A percentile compares a stretch with the other conserved stretches of the same genome.
phyloP scores from a whole-genome alignment of 768 basidiomycete genomes.

The Pulveroboletus sp. region DNA sequence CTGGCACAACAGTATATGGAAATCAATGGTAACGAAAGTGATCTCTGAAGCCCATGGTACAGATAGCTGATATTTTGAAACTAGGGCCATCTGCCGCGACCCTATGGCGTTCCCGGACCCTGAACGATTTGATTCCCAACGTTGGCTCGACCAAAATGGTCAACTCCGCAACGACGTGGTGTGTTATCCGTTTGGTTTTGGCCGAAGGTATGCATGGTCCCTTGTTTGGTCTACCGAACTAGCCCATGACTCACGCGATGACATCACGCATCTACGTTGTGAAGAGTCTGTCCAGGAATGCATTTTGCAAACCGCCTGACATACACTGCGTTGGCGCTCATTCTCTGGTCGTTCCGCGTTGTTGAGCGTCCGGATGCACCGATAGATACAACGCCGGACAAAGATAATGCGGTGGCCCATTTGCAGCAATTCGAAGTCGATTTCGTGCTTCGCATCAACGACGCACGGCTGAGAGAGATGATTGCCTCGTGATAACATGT shows the following conservation, averaged over 20 bases:
- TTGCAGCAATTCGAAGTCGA: slow-evolving; percentile 52
- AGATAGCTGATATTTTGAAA: neutral
- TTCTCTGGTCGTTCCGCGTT: slow-evolving; percentile 62
- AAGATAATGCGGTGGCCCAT: slow-evolving; percentile 55
- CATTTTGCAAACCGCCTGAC: slow-evolving; percentile 52
- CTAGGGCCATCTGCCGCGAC: slow-evolving; percentile 53
- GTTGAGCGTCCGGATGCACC: slow-evolving; percentile 43
- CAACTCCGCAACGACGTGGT: slow-evolving; percentile 45
- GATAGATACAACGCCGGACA: slow-evolving; percentile 53
- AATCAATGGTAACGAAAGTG: slow-evolving; percentile 21
- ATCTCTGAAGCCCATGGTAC: too few species aligned
- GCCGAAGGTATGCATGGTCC: slow-evolving; percentile 38
- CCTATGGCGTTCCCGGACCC: slow-evolving; percentile 55
- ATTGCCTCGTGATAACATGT: too few species aligned
- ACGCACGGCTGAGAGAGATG: slow-evolving; percentile 13
- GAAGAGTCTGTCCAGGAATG: slow-evolving; percentile 59
- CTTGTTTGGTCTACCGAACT: too few species aligned
- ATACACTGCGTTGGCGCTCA: slow-evolving; percentile 55
- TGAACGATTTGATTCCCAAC: slow-evolving; percentile 52
- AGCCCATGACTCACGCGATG: too few species aligned
- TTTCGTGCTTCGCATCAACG: slow-evolving; percentile 45
- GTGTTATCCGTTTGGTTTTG: slow-evolving; percentile 53
- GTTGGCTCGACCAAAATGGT: slow-evolving; percentile 50
- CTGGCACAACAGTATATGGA: slow-evolving; percentile 20
- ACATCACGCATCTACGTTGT: too few species aligned